Evolutionary conservation across 441 rosid species (phyloP).

Genomic region (Capsella rubella): DNA sequence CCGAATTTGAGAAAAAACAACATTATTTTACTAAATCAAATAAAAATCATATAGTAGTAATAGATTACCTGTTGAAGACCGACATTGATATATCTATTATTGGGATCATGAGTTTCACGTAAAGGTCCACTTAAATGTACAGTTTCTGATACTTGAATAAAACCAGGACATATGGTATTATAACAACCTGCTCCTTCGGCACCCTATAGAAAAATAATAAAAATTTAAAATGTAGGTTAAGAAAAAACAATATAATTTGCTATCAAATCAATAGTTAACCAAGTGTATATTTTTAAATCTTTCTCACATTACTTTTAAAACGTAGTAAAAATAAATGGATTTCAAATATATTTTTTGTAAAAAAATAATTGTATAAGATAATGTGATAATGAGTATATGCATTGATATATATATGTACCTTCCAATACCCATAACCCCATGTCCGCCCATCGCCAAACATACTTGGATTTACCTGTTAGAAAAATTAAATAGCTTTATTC

Average conservation of each 20-base stretch:
- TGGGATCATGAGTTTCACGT: neutral
- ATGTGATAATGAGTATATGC: neutral
- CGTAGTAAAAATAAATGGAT: too few relatives aligned
- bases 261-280: too few relatives aligned
- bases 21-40: too few relatives aligned
- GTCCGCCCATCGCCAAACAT: constrained; percentile 12
- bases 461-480: neutral
- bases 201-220: neutral
- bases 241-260: too few relatives aligned
- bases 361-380: neutral
- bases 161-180: constrained; percentile 1
- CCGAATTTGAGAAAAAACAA: too few relatives aligned
- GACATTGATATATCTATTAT: neutral
- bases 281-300: too few relatives aligned
- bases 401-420: neutral
- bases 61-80: neutral
- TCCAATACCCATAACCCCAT: constrained; percentile 28
- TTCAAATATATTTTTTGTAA: too few relatives aligned
- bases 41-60: too few relatives aligned
- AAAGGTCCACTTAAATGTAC: neutral
- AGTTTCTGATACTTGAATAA: constrained; percentile 2
- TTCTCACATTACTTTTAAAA: too few relatives aligned
- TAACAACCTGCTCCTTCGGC: neutral
- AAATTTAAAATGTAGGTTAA: too few relatives aligned
- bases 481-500: neutral